Evolutionary conservation across 352 stramenopile genomes (phyloP), one percentile per base, ranked within the genome.

Genomic region (Pythium grandisporangium): DNA sequence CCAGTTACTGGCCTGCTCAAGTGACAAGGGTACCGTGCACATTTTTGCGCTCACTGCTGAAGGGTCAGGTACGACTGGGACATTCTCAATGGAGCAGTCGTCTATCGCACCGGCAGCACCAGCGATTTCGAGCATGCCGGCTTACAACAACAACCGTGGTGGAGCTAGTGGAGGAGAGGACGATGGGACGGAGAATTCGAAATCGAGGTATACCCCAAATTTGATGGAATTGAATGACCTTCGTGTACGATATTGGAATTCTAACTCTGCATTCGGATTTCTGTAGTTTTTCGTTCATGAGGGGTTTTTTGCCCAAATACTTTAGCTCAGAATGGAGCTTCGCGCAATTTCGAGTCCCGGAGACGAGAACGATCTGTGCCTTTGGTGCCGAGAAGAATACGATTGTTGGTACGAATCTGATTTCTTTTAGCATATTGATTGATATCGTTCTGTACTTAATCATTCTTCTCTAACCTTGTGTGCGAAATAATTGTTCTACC

Each of bases 11-110:
- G 94, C 92, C 1, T 98, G 94, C 64, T 96, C 88, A 16, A 97
- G 83, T 61, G 94, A 99, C 70, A 98, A 98, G 66, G 95, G 95
- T 17, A 98, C 95, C 2, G 84, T 97, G 4, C 95, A 99, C 66
- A 82, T 99, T 30, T 99, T 98, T 52, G 77, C 73, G 20, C 59
- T 96, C 37, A 87, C 80, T 2, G 64, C 63, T 5, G 76, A 89
- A 54, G 77, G 66, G 30, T 78, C 53, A 4, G 61, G 63, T 8
- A 66, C 69, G 45, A 68, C 62, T 16, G 69, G 76, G 1, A 70
- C 55, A 33, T 78, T 82, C 23, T 55, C 66, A n/a, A 64, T 52
- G n/a, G 67, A 83, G 26, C 62, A 63, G 22, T 69, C 70, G 10
- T 58, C 64, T 25, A 77, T 81, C 51, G 71, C 66, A 25, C 78